phyloP scores from a whole-genome alignment of 768 basidiomycete species.

The Suillus subluteus region DNA sequence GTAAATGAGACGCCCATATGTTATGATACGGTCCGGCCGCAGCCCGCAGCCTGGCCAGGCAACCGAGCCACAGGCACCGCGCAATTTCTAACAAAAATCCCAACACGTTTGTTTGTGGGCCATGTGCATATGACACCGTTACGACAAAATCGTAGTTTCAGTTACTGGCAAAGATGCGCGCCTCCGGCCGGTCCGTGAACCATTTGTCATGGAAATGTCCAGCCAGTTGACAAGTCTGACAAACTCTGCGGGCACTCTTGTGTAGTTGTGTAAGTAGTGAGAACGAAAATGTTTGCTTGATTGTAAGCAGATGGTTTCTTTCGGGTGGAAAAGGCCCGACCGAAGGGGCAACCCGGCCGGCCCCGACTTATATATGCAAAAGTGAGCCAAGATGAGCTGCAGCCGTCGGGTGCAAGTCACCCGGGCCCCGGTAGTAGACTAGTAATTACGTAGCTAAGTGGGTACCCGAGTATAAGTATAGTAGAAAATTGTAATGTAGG shows the following conservation, averaged over 20 bases:
- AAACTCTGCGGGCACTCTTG: background rate
- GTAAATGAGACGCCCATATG: slow-evolving; percentile 57
- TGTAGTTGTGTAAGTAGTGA: background rate
- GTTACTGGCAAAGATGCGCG: slow-evolving; percentile 56
- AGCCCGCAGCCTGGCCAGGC: slow-evolving; percentile 2
- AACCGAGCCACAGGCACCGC: slow-evolving; percentile 9
- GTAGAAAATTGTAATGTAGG: background rate
- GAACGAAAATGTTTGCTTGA: background rate
- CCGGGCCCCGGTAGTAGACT: too few species aligned
- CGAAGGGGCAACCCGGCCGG: background rate
- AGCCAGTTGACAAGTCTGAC: slow-evolving; percentile 59
- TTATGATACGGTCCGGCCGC: background rate
- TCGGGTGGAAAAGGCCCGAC: background rate
- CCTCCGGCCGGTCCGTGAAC: slow-evolving; percentile 50
- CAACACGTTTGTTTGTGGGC: slow-evolving; percentile 36
- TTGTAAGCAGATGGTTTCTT: background rate
- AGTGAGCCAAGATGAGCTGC: too few species aligned
- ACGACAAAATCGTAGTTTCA: slow-evolving; percentile 47
- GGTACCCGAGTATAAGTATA: background rate
- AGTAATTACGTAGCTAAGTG: background rate
- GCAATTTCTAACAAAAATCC: slow-evolving; percentile 36
- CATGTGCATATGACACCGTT: slow-evolving; percentile 33
- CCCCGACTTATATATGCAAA: background rate
- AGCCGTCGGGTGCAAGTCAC: too few species aligned
- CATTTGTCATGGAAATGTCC: slow-evolving; percentile 46